These are phyloP conservation scores for Sclerotinia borealis DNA, from an alignment of 2,329 filamentous ascomycete species.

Conservation along the genomic window DNA sequence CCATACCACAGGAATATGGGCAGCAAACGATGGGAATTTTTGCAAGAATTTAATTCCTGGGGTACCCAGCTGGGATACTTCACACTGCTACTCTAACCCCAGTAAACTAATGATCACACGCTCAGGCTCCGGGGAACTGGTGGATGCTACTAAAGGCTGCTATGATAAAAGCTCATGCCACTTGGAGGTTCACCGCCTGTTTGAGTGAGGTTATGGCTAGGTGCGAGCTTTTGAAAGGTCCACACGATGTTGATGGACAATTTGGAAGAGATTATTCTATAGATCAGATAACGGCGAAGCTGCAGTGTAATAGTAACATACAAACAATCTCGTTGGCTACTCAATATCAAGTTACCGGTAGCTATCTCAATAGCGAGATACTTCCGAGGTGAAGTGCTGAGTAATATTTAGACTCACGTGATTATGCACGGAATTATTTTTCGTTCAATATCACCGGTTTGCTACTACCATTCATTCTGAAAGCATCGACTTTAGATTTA, in stretches of 20 bases:
- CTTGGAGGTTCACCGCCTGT: conserved; percentile 4
- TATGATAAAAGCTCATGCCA: not conserved
- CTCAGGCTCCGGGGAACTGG: conserved; percentile 11
- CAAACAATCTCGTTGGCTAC: not conserved
- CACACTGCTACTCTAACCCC: not conserved
- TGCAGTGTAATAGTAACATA: not conserved
- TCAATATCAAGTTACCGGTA: not conserved
- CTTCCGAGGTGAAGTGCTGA: not conserved
- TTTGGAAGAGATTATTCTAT: not conserved
- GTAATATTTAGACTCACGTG: not conserved
- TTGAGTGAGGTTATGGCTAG: not conserved
- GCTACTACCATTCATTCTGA: no score
- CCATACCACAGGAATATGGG: no score
- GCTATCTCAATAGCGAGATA: not conserved
- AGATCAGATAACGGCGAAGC: no score
- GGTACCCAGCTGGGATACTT: not conserved
- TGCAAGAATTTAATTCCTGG: not conserved
- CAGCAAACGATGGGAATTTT: not conserved
- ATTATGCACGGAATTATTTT: not conserved
- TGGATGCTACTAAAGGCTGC: not conserved
- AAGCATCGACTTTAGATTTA: not conserved
- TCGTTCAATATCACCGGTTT: not conserved
- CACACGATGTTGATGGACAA: not conserved
- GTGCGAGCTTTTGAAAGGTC: not conserved
- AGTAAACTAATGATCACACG: conserved; percentile 5